Evolutionary conservation across 495 filamentous ascomycete species (phyloP).

Genomic region (Neurospora sp.): DNA sequence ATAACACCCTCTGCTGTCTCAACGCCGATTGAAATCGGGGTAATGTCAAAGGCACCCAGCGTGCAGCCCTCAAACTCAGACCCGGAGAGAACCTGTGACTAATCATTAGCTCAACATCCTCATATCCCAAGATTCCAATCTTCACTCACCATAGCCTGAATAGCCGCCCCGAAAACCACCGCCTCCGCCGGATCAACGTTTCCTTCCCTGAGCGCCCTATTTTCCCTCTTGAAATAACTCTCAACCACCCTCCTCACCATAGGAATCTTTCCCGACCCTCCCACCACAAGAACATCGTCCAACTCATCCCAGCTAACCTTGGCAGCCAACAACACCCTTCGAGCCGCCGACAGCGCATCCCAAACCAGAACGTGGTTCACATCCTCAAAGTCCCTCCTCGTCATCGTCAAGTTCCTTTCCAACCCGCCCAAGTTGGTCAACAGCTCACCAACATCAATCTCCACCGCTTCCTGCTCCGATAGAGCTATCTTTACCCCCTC

Average conservation of each 20-base stretch:
- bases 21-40: conserved; percentile 89
- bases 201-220: conserved; percentile 38
- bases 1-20: conserved; percentile 95
- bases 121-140: neutral
- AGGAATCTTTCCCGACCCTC: conserved; percentile 87
- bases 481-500: conserved; percentile 98
- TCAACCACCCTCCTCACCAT: conserved; percentile 83
- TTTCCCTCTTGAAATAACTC: conserved; percentile 90
- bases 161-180: conserved; percentile 85
- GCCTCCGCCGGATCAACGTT: conserved; percentile 95
- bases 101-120: neutral
- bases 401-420: conserved; percentile 92
- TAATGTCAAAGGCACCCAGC: conserved; percentile 85
- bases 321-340: conserved; percentile 81
- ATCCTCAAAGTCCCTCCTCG: conserved; percentile 94
- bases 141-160: conserved; percentile 64
- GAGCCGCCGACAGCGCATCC: conserved; percentile 87
- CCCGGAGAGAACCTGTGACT: conserved; percentile 49
- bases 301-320: conserved; percentile 62
- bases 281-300: conserved; percentile 77
- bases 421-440: conserved; percentile 53
- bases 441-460: conserved; percentile 93
- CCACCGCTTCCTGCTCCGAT: conserved; percentile 86
- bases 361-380: conserved; percentile 91
- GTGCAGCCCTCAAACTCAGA: conserved; percentile 51